Conservation (phyloP, 768 basidiomycete species). For the Amanita polypyramis region DNA sequence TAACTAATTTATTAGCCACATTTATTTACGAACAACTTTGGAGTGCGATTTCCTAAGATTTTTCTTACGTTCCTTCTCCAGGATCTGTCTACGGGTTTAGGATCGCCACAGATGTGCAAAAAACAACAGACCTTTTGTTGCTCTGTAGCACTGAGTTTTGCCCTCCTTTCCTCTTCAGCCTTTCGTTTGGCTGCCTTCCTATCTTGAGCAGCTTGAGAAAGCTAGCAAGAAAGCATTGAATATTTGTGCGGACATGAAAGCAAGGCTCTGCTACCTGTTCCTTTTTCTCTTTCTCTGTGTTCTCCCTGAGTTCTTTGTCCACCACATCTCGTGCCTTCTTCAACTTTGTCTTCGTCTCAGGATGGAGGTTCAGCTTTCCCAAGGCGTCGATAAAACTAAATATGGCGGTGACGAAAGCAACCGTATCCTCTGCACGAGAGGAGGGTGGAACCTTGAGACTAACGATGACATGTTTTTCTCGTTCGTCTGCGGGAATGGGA, state of each 20-base stretch:
- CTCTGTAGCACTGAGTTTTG: slow-evolving; percentile 66
- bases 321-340: slow-evolving; percentile 64
- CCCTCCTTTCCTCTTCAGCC: slow-evolving; percentile 62
- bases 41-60: slow-evolving; percentile 59
- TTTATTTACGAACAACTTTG: slow-evolving; percentile 45
- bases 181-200: slow-evolving; percentile 64
- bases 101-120: background rate
- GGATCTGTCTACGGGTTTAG: slow-evolving; percentile 25
- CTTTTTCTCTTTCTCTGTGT: slow-evolving; percentile 53
- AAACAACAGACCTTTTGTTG: slow-evolving; percentile 60
- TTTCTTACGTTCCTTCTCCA: slow-evolving; percentile 75
- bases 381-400: slow-evolving; percentile 72
- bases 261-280: slow-evolving; percentile 42
- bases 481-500: slow-evolving; percentile 37
- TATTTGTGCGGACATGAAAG: background rate
- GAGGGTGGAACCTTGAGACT: slow-evolving; percentile 46
- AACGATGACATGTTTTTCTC: slow-evolving; percentile 69
- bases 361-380: slow-evolving; percentile 48
- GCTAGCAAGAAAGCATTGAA: slow-evolving; percentile 9
- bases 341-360: slow-evolving; percentile 76
- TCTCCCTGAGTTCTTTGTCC: slow-evolving; percentile 57
- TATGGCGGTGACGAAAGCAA: slow-evolving; percentile 52
- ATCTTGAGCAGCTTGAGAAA: slow-evolving; percentile 46
- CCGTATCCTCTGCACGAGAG: slow-evolving; percentile 35
- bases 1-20: background rate